These are phyloP conservation scores for Pinguiococcus pyrenoidosus DNA, from an alignment of 108 stramenopile species.

Conservation along the genomic window DNA sequence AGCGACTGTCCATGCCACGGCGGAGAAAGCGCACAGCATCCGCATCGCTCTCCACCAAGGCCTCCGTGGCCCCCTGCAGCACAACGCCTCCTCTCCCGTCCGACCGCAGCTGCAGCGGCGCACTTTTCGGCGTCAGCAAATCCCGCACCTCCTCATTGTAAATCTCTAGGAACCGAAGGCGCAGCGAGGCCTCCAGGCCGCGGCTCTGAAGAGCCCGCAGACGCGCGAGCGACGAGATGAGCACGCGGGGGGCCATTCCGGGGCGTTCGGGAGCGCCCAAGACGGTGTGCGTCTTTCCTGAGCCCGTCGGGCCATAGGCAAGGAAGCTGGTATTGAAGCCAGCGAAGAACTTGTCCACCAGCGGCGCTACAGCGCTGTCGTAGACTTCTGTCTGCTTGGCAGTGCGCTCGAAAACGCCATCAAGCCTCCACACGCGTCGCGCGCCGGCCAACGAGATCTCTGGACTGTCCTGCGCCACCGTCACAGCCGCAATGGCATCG, in stretches of 20 bases:
- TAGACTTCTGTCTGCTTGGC: too few species aligned
- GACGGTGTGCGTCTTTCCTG: slow-evolving; percentile 26
- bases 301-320: slow-evolving; percentile 35
- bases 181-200: background rate
- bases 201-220: slow-evolving; percentile 6
- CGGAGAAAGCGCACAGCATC: background rate
- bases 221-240: slow-evolving; percentile 45
- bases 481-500: too few species aligned
- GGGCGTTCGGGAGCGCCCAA: background rate
- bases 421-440: too few species aligned
- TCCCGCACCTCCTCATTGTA: slow-evolving; percentile 27
- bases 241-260: background rate
- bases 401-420: too few species aligned
- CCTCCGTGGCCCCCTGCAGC: slow-evolving; percentile 3
- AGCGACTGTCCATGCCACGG: background rate
- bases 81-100: slow-evolving; percentile 1
- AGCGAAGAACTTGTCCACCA: slow-evolving; percentile 11
- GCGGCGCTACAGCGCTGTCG: too few species aligned
- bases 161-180: slow-evolving; percentile 11
- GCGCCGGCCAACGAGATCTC: too few species aligned
- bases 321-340: slow-evolving; percentile 31
- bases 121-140: slow-evolving; percentile 3
- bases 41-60: background rate
- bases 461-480: too few species aligned
- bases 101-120: background rate